Conservation (phyloP, 2,329 filamentous ascomycete species). For the Corniculantispora saksenae region DNA sequence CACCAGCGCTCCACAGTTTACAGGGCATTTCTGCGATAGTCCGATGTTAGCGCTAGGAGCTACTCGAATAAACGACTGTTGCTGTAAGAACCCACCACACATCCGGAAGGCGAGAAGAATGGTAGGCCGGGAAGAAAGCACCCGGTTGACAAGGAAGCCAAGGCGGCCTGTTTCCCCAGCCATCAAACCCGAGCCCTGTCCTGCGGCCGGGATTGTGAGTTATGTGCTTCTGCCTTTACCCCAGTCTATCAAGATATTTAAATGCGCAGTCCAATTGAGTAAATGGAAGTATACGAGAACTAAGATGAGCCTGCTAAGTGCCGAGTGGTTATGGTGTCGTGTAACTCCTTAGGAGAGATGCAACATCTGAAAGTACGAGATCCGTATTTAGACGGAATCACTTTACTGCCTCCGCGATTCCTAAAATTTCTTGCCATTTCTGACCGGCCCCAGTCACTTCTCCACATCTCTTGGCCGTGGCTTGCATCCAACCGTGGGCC, state of each 20-base stretch:
- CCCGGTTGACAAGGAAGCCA: not conserved
- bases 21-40: constrained; percentile 10
- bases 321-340: not conserved
- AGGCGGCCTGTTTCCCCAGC: not conserved
- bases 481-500: not conserved
- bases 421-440: too few relatives aligned
- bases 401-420: not conserved
- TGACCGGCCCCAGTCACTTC: not conserved
- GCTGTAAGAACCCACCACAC: not conserved
- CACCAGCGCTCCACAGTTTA: not conserved
- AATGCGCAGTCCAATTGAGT: not conserved
- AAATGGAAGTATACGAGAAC: not conserved
- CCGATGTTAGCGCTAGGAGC: constrained; percentile 11
- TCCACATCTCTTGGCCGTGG: not conserved
- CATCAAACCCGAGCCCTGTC: not conserved
- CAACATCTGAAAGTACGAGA: not conserved
- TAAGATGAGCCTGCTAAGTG: not conserved
- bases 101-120: not conserved
- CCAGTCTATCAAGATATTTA: too few relatives aligned
- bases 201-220: too few relatives aligned
- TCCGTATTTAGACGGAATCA: not conserved
- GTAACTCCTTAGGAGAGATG: not conserved
- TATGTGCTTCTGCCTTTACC: too few relatives aligned
- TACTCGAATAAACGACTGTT: not conserved
- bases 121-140: not conserved